phyloP scores from a whole-genome alignment of 345 rosid genomes.

The Aethionema arabicum region DNA sequence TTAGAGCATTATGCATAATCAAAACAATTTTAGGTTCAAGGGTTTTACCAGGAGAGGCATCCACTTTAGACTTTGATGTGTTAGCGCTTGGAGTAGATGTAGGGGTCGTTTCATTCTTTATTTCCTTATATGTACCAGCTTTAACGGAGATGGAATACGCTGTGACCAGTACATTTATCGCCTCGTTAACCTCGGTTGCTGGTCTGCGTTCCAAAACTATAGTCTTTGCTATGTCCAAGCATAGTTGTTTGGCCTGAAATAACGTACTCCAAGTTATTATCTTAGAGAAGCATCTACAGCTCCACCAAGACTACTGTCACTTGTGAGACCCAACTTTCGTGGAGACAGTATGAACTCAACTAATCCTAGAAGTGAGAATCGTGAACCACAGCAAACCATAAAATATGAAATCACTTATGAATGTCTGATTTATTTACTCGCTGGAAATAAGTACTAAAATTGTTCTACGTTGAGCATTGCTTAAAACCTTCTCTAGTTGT shows the following conservation, averaged over 20 bases:
- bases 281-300: conserved; percentile 16
- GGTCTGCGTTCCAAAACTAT: conserved; percentile 89
- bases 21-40: conserved; percentile 39
- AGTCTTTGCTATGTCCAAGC: conserved; percentile 68
- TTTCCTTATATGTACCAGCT: conserved; percentile 67
- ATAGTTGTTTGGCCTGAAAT: conserved; percentile 84
- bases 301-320: conserved; percentile 20
- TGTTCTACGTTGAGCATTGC: not conserved
- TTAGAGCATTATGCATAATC: conserved; percentile 30
- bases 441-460: not conserved
- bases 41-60: conserved; percentile 43
- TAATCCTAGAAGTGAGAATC: not conserved
- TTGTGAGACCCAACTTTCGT: not conserved
- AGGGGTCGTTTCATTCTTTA: conserved; percentile 51
- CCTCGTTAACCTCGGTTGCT: conserved; percentile 67
- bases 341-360: conserved; percentile 5
- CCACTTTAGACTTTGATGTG: conserved; percentile 35
- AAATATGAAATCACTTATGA: not conserved
- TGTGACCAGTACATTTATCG: conserved; percentile 71
- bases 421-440: not conserved
- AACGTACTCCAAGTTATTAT: conserved; percentile 23
- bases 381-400: conserved; percentile 11
- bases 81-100: conserved; percentile 35
- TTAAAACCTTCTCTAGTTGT: conserved; percentile 14
- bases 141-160: conserved; percentile 68